Evolutionary conservation across 2,329 filamentous ascomycete species (phyloP), one percentile per base, ranked within the genome.

Genomic region (Trichoderma atrobrunneum): DNA sequence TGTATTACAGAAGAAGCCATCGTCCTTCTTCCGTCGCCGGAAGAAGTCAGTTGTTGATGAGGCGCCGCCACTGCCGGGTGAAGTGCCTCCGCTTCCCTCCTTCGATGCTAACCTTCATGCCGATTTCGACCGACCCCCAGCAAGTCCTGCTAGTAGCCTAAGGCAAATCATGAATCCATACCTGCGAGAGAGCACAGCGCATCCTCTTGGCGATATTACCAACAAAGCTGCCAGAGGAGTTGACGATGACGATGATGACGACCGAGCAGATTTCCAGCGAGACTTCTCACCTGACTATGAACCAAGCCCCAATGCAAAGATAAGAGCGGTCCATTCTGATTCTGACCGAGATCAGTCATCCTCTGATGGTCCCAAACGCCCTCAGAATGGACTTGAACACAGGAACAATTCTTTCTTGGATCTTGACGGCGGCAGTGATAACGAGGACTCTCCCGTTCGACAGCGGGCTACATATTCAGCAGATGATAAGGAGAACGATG

Each of bases 21-120:
- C 95, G 1, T 95, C 94, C 0, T 98, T 99, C 83, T 98, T 98
- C 84, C 89, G 96, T 74, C 88, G 96, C 73, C 89, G 95, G 74
- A 98, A 98, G 88, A 97, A 95, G 87, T 97, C 95, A 6, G 82
- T 94, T 39, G 88, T 90, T 16, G 94, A 97, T 74, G 86, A 89
- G 26, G 87, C 87, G 51, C 90, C 92, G 39, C 90, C 91, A 10
- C 81, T 91, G 34, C 86, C 81, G 72, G 85, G 79, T 73, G 83
- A 81, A 76, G 81, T 81, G 48, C 80, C 82, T 7, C 82, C 83
- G 1, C 75, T 84, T 65, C 81, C 84, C 26, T 76, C 79, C 32
- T 75, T 82, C 11, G 57, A 60, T 14, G 18, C 30, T 18, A 60
- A 60, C 57, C 57, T 60, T 3, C 30, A 60, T 60, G 71, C 77